Percentiles rank a stretch among this genome's conserved stretches.
These are phyloP conservation scores for Aspergillus melleus DNA, from an alignment of 2,329 filamentous ascomycete genomes.

Conservation along the genomic window DNA sequence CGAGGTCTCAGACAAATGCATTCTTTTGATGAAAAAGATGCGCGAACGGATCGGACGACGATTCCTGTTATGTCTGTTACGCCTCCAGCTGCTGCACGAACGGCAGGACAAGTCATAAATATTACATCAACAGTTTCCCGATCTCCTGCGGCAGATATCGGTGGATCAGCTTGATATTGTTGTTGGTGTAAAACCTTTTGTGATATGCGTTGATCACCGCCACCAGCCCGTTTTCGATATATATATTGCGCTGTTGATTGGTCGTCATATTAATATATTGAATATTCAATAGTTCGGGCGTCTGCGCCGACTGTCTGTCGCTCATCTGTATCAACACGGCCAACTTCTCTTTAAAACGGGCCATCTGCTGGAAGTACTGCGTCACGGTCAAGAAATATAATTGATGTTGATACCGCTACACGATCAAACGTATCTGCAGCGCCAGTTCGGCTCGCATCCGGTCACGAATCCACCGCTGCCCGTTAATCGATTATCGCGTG, in stretches of 20 bases:
- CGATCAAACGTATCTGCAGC: background rate
- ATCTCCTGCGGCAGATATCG: background rate
- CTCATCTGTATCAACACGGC: background rate
- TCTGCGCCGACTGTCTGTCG: background rate
- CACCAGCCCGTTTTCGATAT: conserved; percentile 1
- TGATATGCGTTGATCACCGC: background rate
- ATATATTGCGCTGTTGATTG: conserved; percentile 2
- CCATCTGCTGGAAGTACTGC: background rate
- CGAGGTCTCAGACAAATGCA: background rate
- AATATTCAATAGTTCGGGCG: background rate
- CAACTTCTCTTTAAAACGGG: background rate
- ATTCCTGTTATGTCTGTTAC: background rate
- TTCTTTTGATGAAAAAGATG: background rate
- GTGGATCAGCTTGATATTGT: conserved; percentile 10
- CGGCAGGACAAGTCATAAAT: background rate
- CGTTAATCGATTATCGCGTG: background rate
- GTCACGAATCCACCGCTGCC: background rate
- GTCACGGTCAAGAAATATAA: background rate
- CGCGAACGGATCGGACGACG: background rate
- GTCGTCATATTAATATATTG: background rate
- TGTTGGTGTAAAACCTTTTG: conserved; percentile 6
- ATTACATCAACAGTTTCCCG: conserved; percentile 3
- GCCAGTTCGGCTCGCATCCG: background rate
- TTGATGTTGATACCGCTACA: background rate
- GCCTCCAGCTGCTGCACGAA: background rate